phyloP scores from a whole-genome alignment of 352 stramenopile species.

The Phytophthora tubulina region DNA sequence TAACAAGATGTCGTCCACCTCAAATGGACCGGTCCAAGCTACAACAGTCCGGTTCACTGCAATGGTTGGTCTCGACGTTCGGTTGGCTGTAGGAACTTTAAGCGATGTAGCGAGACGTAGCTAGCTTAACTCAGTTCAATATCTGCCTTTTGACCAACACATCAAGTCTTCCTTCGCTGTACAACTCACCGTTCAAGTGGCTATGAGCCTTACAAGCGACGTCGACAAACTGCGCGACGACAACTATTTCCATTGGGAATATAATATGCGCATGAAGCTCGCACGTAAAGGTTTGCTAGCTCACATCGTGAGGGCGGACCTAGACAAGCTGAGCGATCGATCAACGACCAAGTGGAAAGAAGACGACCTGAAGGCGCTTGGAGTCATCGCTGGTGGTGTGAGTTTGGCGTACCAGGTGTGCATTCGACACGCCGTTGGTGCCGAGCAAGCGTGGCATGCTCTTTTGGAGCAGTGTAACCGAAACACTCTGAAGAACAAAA shows the following conservation, averaged over 20 bases:
- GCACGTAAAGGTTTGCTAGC: not conserved
- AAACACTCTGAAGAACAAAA: conserved; percentile 1
- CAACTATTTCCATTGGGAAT: conserved; percentile 10
- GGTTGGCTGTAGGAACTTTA: too few species aligned
- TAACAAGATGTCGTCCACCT: too few species aligned
- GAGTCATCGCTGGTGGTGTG: not conserved
- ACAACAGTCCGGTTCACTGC: too few species aligned
- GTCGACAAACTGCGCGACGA: conserved; percentile 3
- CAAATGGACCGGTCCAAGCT: too few species aligned
- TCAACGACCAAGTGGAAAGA: not conserved
- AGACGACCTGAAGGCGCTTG: not conserved
- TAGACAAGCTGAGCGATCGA: not conserved
- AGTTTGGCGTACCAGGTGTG: not conserved
- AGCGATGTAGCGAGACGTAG: too few species aligned
- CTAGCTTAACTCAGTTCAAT: too few species aligned
- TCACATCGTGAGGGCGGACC: not conserved
- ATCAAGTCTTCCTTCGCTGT: too few species aligned
- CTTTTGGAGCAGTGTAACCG: not conserved
- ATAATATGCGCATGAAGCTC: conserved; percentile 1
- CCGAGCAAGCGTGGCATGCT: not conserved
- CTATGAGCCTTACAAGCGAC: not conserved
- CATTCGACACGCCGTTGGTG: not conserved
- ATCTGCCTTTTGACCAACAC: too few species aligned
- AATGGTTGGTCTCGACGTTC: too few species aligned
- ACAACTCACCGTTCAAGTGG: too few species aligned